phyloP scores from a whole-genome alignment of 1,284 basidiomycete species.

The Porogramme epimiltina region DNA sequence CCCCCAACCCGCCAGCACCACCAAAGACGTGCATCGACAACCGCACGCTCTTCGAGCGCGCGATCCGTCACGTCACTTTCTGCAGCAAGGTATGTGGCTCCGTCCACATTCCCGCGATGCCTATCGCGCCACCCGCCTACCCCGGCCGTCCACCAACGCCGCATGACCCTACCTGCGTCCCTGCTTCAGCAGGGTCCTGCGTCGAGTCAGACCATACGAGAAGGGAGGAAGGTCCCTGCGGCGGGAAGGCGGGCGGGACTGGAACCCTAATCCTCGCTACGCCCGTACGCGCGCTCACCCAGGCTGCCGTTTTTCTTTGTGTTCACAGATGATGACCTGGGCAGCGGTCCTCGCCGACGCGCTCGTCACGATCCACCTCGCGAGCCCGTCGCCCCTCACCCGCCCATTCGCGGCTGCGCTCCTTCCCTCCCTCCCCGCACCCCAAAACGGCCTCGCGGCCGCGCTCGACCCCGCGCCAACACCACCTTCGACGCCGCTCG shows the following conservation, averaged over 20 bases:
- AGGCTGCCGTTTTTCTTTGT: not conserved
- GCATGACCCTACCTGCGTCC: too few species aligned
- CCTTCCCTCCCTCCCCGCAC: constrained; percentile 8
- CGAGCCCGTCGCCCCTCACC: constrained; percentile 21
- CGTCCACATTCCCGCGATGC: too few species aligned
- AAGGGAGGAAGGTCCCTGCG: not conserved
- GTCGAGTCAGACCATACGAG: too few species aligned
- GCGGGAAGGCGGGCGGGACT: constrained; percentile 2
- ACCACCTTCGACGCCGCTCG: not conserved
- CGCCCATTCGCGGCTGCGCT: constrained; percentile 11
- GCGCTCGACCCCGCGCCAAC: not conserved
- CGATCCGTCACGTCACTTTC: constrained; percentile 32
- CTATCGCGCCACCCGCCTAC: not conserved
- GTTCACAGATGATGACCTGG: constrained; percentile 30
- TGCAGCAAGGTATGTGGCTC: constrained; percentile 32
- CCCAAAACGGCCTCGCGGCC: not conserved
- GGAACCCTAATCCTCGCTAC: constrained; percentile 6
- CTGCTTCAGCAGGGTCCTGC: not conserved
- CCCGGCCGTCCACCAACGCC: not conserved
- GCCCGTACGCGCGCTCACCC: not conserved
- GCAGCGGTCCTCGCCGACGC: constrained; percentile 26
- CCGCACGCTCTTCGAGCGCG: constrained; percentile 32
- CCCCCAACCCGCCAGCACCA: constrained; percentile 29
- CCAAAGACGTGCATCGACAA: constrained; percentile 27
- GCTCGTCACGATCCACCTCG: constrained; percentile 23